Evolutionary conservation across 208 protist genomes (phyloP), one percentile per base, ranked within the genome.

Genomic region (Leishmania guyanensis): DNA sequence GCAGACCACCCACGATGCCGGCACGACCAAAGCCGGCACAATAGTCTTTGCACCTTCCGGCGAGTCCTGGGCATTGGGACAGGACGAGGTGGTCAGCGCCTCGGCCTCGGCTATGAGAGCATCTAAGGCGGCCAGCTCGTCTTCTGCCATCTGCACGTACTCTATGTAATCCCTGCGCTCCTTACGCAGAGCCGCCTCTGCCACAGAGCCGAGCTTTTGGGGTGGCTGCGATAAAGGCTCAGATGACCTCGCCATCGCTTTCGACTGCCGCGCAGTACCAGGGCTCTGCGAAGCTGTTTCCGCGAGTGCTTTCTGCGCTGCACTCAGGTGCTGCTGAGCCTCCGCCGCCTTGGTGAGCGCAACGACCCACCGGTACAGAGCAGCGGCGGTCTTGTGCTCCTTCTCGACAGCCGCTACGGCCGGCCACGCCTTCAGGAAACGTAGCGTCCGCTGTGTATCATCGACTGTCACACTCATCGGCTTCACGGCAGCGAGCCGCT

Each of bases 111-210:
- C 36, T 16, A 90, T 58, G 12, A 90, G 73, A 5, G 72, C 70
- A 43, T 89, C 84, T 29, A 90, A 75, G 0, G 82, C 89, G 0
- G 75, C 60, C 2, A 93, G 77, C 72, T 91, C 88, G n/a, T 89
- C 84, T 70, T 80, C 71, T 5, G 86, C 88, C 68, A 89, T 71
- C 58, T 83, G 54, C 26, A 90, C 62, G 74, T 90, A 90, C 62
- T 85, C 86, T 72, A 69, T 65, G 46, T 92, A 79, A 68, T 89
- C 89, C 53, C 66, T 54, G 54, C 72, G 69, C 70, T 90, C 86
- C 48, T 75, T 65, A 26, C 71, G 64, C 29, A 90, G 78, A 6
- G 60, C 69, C 36, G 29, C 81, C 69, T 74, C 77, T 46, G 39
- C 72, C 16, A 51, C 83, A 1, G 51, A 39, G n/a, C 12, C 50